Evolutionary conservation across 371 early-diverging fungal genomes (phyloP).

Genomic region (Rhizopus microsporus): DNA sequence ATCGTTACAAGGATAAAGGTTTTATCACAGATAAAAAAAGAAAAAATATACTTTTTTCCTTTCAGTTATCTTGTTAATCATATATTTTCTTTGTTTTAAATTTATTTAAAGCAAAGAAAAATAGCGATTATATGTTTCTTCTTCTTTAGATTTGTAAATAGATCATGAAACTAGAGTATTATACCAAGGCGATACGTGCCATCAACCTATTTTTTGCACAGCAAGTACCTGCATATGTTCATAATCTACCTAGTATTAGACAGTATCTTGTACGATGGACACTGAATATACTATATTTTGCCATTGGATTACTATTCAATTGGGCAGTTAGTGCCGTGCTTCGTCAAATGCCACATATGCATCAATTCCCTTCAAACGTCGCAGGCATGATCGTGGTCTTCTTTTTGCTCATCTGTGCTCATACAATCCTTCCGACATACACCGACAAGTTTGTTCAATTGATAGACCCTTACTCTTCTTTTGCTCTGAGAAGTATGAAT

Average conservation of each 20-base stretch:
- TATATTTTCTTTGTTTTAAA: too few species aligned
- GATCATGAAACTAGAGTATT: too few species aligned
- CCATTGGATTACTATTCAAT: conserved; percentile 17
- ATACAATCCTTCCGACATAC: conserved; percentile 8
- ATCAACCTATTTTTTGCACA: conserved; percentile 7
- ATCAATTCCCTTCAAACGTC: conserved; percentile 30
- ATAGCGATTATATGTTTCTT: too few species aligned
- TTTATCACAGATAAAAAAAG: too few species aligned
- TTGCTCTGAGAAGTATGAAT: conserved; percentile 31
- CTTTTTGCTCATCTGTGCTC: conserved; percentile 18
- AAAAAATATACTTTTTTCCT: too few species aligned
- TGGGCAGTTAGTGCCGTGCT: conserved; percentile 30
- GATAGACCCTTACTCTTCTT: conserved; percentile 29
- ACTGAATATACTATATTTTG: conserved; percentile 16
- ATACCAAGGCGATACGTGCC: background rate
- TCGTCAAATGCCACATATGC: conserved; percentile 26
- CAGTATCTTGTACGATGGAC: conserved; percentile 18
- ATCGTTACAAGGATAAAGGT: too few species aligned
- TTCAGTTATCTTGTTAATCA: too few species aligned
- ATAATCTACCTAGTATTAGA: conserved; percentile 19
- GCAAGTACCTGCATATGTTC: conserved; percentile 17
- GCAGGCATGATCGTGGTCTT: conserved; percentile 35
- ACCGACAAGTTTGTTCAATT: conserved; percentile 23
- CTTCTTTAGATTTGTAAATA: too few species aligned
- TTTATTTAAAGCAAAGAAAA: too few species aligned